phyloP scores from a whole-genome alignment of 306 rosid species.

The Prunus dulcis region DNA sequence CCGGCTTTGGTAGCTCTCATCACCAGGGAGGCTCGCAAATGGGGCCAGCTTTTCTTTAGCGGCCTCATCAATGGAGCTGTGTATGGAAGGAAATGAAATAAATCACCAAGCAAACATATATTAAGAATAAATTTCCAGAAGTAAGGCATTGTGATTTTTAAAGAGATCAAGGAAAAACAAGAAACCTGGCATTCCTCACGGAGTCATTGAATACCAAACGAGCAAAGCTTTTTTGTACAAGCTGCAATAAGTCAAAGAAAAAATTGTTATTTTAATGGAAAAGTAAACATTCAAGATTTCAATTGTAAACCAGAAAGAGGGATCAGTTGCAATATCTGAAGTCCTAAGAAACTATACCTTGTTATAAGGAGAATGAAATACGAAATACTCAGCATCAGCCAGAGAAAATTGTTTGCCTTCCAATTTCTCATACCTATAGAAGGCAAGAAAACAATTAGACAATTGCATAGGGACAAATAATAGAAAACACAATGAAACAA shows the following conservation, averaged over 20 bases:
- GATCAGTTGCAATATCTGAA: background rate
- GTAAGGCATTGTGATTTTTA: constrained; percentile 12
- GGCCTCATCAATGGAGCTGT: constrained; percentile 74
- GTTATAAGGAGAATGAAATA: constrained; percentile 97
- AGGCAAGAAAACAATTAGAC: constrained; percentile 22
- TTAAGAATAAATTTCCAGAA: constrained; percentile 5
- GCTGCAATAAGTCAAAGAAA: constrained; percentile 53
- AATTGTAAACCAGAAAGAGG: background rate
- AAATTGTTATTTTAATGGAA: background rate
- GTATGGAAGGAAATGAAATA: constrained; percentile 26
- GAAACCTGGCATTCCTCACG: constrained; percentile 72
- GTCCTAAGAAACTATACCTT: constrained; percentile 52
- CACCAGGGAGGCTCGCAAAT: constrained; percentile 58
- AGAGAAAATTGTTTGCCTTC: constrained; percentile 71
- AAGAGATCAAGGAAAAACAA: constrained; percentile 15
- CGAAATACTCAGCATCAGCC: constrained; percentile 73
- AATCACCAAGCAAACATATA: constrained; percentile 22
- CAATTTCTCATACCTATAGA: constrained; percentile 74
- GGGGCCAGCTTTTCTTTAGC: constrained; percentile 78
- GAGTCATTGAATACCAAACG: constrained; percentile 77
- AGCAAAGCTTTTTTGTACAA: constrained; percentile 96
- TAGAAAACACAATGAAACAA: constrained; percentile 3
- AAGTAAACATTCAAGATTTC: constrained; percentile 15
- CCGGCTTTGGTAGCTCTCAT: constrained; percentile 90
- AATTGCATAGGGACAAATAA: constrained; percentile 8